These are phyloP conservation scores for Shiraia bambusicola DNA, from an alignment of 2,329 filamentous ascomycete species.

Conservation along the genomic window DNA sequence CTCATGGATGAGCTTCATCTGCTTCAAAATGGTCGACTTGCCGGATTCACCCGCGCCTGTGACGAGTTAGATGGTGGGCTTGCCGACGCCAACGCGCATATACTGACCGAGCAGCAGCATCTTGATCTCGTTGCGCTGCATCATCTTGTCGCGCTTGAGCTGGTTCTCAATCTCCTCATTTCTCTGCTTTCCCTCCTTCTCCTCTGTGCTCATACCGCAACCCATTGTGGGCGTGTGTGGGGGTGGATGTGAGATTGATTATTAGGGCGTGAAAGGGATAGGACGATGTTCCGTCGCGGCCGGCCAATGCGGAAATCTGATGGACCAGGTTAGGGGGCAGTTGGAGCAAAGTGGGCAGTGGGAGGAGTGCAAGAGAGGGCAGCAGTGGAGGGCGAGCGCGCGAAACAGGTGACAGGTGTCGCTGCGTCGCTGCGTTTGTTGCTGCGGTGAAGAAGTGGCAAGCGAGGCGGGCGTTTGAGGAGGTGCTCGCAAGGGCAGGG, in stretches of 20 bases:
- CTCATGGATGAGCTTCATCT: conserved; percentile 99
- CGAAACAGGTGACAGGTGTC: conserved; percentile 1
- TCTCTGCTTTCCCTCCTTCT: conserved; percentile 99
- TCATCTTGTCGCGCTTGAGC: conserved; percentile 96
- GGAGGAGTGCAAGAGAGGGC: conserved; percentile 1
- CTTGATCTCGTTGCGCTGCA: conserved; percentile 99
- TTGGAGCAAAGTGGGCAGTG: conserved; percentile 5
- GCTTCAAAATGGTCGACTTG: conserved; percentile 92
- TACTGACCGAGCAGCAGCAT: conserved; percentile 93
- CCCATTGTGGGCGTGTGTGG: conserved; percentile 71
- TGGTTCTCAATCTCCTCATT: conserved; percentile 99
- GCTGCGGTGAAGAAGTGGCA: conserved; percentile 2
- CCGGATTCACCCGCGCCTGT: conserved; percentile 95
- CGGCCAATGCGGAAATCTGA: conserved; percentile 39
- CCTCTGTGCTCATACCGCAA: conserved; percentile 99
- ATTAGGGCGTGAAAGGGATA: conserved; percentile 30
- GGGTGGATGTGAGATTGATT: conserved; percentile 12
- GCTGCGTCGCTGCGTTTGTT: neutral
- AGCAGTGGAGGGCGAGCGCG: neutral
- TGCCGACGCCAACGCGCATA: conserved; percentile 11
- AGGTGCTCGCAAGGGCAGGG: conserved; percentile 12
- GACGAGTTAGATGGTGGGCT: conserved; percentile 31
- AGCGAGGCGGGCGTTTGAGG: conserved; percentile 11
- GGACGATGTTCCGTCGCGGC: conserved; percentile 35
- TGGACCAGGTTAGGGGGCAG: conserved; percentile 8